Percentiles rank a stretch among this genome's conserved stretches.
Evolutionary conservation across 2,329 filamentous ascomycete species (phyloP).

Genomic region (Waltergamsia citrina): DNA sequence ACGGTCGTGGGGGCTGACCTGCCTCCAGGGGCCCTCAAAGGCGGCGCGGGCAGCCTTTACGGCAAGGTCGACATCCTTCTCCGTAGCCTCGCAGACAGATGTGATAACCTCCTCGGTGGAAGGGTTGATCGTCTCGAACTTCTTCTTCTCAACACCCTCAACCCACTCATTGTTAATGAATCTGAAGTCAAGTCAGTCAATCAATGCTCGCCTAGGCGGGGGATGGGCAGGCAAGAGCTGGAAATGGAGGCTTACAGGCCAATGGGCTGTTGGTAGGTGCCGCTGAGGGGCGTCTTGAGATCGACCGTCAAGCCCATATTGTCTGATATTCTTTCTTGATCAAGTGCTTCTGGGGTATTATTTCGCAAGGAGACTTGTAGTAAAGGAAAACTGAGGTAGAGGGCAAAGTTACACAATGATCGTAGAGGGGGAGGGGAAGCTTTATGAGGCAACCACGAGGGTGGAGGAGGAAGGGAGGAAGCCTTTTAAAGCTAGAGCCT

Average conservation of each 20-base stretch:
- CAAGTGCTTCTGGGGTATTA: not conserved
- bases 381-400: not conserved
- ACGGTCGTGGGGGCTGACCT: slow-evolving; percentile 60
- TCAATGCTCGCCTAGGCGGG: not conserved
- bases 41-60: slow-evolving; percentile 80
- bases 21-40: slow-evolving; percentile 64
- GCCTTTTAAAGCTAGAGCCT: too few relatives aligned
- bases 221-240: not conserved
- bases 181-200: slow-evolving; percentile 25
- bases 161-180: slow-evolving; percentile 95
- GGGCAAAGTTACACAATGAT: too few relatives aligned
- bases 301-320: slow-evolving; percentile 43
- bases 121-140: slow-evolving; percentile 89
- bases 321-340: too few relatives aligned
- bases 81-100: slow-evolving; percentile 74
- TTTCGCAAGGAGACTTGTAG: not conserved
- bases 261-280: slow-evolving; percentile 48
- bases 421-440: too few relatives aligned
- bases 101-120: slow-evolving; percentile 75
- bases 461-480: too few relatives aligned
- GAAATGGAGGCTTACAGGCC: slow-evolving; percentile 40
- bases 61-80: slow-evolving; percentile 77
- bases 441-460: too few relatives aligned
- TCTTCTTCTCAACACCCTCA: slow-evolving; percentile 70
- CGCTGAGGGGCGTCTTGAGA: slow-evolving; percentile 60